Base-by-base conservation (phyloP, 2,329 filamentous ascomycete genomes). In the Onygenales sp. region DNA sequence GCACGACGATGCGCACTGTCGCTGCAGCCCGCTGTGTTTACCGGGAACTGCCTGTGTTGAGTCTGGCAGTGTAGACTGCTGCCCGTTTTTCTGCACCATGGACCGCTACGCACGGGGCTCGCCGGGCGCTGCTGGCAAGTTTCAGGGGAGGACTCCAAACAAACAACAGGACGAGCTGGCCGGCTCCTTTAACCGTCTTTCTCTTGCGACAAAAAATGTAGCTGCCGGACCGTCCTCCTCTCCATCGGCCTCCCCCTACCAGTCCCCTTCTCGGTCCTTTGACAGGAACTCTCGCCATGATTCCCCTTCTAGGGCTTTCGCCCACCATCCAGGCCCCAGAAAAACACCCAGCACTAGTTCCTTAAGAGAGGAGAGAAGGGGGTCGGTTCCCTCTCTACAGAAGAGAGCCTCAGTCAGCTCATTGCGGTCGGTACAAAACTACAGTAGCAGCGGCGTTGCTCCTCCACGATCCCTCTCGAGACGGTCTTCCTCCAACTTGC, bases 381-480 rank as follows among this genome's bases (percentile, higher is more conserved):
- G 62, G 42, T 71, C 70, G 7, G 63, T 59, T 9, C 60, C 66
- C 7, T 63, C 61, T n/a, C 51, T 73, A 32, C 65, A 72, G 43
- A 72, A 73, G 46, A 68, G 68, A 27, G 59, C 63, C 21, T 73
- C 71, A 1, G 61, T 62, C 7, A 65, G 63, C 9, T 73, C 71
- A 5, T 57, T 73, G 43, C 66, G 69, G 50, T 72, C 69, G 0
- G 59, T 60, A 6, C 63, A 64, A 36, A 62, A 63, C 31, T 60
- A 57, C 35, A 63, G 62, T 8, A 58, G 60, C 14, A 50, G 31
- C 27, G 45, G 45, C 27, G 38, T 63, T 31, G 54, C 55, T 5
- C 68, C 69, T 3, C 64, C 68, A 7, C 61, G 59, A 21, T 58
- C 63, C 17, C 57, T 66, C 41, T 69, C 68, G 43, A 66, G 68